Evolutionary conservation across 2,329 filamentous ascomycete species (phyloP).

Genomic region (Arthrinium phaeospermum): DNA sequence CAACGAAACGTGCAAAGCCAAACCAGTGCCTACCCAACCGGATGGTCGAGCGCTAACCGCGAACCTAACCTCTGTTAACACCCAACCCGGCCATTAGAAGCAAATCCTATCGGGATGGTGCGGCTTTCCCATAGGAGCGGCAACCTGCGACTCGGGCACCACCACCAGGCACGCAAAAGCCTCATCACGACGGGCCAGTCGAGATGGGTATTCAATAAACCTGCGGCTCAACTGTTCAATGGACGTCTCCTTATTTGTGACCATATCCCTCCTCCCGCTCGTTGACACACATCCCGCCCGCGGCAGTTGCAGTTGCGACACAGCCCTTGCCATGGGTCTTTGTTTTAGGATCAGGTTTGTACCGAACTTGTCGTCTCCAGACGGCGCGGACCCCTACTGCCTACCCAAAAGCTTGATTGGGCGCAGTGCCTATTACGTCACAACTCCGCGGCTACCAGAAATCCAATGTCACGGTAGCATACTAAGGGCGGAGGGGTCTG

Average conservation of each 20-base stretch:
- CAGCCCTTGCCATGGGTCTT: background rate
- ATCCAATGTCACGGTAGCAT: slow-evolving; percentile 8
- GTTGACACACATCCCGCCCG: background rate
- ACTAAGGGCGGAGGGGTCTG: background rate
- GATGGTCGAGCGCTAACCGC: background rate
- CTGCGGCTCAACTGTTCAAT: background rate
- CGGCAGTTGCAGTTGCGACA: background rate
- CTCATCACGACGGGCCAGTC: background rate
- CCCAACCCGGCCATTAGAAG: slow-evolving; percentile 2
- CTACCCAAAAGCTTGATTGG: background rate
- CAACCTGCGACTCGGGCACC: background rate
- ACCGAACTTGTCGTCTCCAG: background rate
- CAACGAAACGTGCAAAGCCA: background rate
- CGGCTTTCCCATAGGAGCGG: background rate
- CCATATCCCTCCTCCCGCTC: background rate
- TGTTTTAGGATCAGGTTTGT: slow-evolving; percentile 2
- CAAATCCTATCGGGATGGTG: background rate
- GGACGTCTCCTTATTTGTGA: background rate
- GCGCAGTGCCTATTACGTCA: background rate
- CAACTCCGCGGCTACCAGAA: background rate
- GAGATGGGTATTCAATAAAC: background rate
- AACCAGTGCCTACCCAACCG: background rate
- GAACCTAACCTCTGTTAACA: background rate
- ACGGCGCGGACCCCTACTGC: background rate
- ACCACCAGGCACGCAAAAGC: background rate